Base-by-base conservation (phyloP, 257 asterid genomes). In the Rehmannia glutinosa region DNA sequence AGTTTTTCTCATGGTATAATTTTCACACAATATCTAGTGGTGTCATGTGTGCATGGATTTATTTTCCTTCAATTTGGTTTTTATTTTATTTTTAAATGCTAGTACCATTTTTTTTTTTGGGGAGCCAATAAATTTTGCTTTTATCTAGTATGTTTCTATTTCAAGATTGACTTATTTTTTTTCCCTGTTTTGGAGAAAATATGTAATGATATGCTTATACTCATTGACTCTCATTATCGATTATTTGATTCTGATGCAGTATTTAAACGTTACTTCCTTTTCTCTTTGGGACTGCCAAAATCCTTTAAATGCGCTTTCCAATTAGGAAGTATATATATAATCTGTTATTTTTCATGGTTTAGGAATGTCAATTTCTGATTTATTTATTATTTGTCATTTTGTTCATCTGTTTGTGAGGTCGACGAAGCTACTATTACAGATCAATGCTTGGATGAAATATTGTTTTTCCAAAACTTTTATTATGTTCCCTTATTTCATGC, bases 281-380 rank as follows among this genome's bases (percentile, higher is more conserved):
- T 6, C 47, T 56, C 2, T 16, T n/a, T 5, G 63, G 57, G 25
- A 42, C 5, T 43, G 42, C 16, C 24, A 25, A 10, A 42, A 13
- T 49, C 28, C 20, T 35, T 21, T 6, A 25, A 27, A 9, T 32
- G 32, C 13, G 54, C 51, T 57, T 52, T 72, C 15, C 39, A 5
- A 19, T 49, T 36, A 0, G 38, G 39, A 15, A 25, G 30, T 23
- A 24, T 36, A 13, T 35, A 49, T n/a, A n/a, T n/a, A n/a, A n/a
- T n/a, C n/a, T n/a, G n/a, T n/a, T n/a, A n/a, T n/a, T 58, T 39
- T 43, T 62, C 49, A 39, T 25, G 64, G 42, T 28, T 39, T 62
- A 27, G 51, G 23, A 8, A 8, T 7, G 10, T n/a, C 27, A 68
- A 42, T 12, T 55, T 20, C 6, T 39, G 8, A 11, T 38, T n/a